Evolutionary conservation across 805 yeast genomes (phyloP), one percentile per base, ranked within the genome.

Genomic region (Kazachstania viticola): DNA sequence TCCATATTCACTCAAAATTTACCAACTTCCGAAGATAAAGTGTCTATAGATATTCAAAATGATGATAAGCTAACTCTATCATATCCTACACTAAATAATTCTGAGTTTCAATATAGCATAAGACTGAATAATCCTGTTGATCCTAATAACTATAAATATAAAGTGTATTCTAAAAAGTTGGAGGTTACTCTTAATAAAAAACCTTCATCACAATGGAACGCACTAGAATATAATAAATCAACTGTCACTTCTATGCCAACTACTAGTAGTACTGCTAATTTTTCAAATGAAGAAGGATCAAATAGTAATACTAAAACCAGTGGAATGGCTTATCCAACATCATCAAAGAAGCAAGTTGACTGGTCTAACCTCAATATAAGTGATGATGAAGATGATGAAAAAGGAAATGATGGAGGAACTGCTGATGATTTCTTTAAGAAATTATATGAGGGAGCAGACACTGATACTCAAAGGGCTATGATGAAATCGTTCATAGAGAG

Each of bases 401-500:
- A 56, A 1, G 67, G 61, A 9, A 64, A 61, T 12, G 66, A 60
- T 17, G 62, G 64, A 0, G 64, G 62, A 11, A 71, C 67, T 16
- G 72, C 73, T 3, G 73, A 74, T 38, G 75, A 65, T 1, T 87
- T 91, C 46, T 91, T 91, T 60, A 70, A 73, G 44, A 65, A 73
- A 40, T 49, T 91, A 9, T 91, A 79, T 58, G 67, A 68, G 17
- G 75, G 69, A 41, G 88, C 94, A 0, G 94, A 85, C 50, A 91
- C 80, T 6, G 95, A 91, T 46, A 78, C 94, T 1, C 65, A 64
- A 43, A 65, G 93, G 31, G 99, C 99, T 2, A 91, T 91, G 97
- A 79, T 83, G 94, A 91, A 91, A 60, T 82, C 95, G 32, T 91
- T 71, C 47, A 65, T 73, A n/a, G 95, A 91, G 57, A 81, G 94